A percentile compares a stretch with the other conserved stretches of the same genome.
These are phyloP conservation scores for Pythium vanterpoolii DNA, from an alignment of 352 stramenopile species.

Conservation along the genomic window DNA sequence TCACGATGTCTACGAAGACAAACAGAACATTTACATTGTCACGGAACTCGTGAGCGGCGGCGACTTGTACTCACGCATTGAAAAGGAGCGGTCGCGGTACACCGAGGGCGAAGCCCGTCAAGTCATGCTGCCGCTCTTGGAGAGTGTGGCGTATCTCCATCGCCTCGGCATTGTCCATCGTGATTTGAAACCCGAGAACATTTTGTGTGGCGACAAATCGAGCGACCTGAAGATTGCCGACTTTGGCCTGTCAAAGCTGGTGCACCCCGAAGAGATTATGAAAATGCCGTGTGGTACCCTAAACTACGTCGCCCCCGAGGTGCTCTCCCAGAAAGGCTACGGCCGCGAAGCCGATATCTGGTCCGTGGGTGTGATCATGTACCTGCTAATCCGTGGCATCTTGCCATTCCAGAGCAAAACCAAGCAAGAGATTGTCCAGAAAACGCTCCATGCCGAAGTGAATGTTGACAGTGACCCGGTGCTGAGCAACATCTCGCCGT, in stretches of 20 bases:
- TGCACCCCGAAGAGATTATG: conserved; percentile 91
- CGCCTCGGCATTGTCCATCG: conserved; percentile 89
- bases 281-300: conserved; percentile 92
- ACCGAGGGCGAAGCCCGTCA: conserved; percentile 87
- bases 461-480: conserved; percentile 67
- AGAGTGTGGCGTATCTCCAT: conserved; percentile 90
- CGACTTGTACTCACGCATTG: conserved; percentile 97
- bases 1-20: conserved; percentile 91
- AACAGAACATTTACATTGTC: conserved; percentile 96
- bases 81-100: conserved; percentile 73
- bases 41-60: conserved; percentile 96
- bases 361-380: conserved; percentile 93
- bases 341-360: conserved; percentile 90
- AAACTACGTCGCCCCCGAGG: conserved; percentile 93
- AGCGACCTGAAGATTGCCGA: conserved; percentile 90
- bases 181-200: conserved; percentile 88
- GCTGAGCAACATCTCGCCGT: conserved; percentile 53
- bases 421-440: conserved; percentile 92
- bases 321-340: conserved; percentile 87
- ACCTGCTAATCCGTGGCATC: conserved; percentile 82
- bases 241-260: conserved; percentile 92
- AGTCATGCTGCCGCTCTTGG: conserved; percentile 86
- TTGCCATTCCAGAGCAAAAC: conserved; percentile 91
- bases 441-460: conserved; percentile 84
- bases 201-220: conserved; percentile 85